Evolutionary conservation across 352 stramenopile genomes (phyloP), one percentile per base, ranked within the genome.

Genomic region (Phytophthora citricola): DNA sequence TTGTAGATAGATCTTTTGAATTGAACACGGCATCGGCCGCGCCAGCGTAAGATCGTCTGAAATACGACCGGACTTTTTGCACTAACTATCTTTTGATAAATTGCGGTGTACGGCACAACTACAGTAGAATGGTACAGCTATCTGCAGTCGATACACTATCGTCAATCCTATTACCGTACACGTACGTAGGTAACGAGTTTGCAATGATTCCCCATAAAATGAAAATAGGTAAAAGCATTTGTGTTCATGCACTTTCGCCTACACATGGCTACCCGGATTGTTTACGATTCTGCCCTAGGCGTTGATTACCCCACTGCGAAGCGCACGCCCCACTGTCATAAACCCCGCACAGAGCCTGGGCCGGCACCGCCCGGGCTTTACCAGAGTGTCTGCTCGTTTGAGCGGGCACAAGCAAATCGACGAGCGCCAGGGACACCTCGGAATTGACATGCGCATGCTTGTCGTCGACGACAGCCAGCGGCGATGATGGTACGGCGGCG

Each of bases 341-440:
- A 58, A 54, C 58, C 14, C 31, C 32, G 55, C 43, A 27, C 39
- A 55, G 31, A 63, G 22, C 41, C 20, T 41, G 15, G 15, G 54
- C 48, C 32, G n/a, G 3, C 17, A 12, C 49, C 43, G 58, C 40
- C 58, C 44, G 11, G 27, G 38, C 39, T 65, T 57, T 58, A 60
- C 47, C 43, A 10, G 11, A 71, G 55, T 65, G 63, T 71, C 63
- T 71, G 63, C 48, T 71, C 43, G 63, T 52, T 64, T 54, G 48
- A 39, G 41, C 27, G 46, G 53, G 20, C 51, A 49, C 41, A 43
- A 26, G 39, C 61, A 69, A 51, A 52, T 63, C 54, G 11, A 26
- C n/a, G 11, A 14, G 48, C 27, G 38, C 36, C 38, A 43, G 45
- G n/a, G 32, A 65, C 36, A 56, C 44, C 44, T 59, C 48, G 4